These are phyloP conservation scores for Cercospora sojina DNA, from an alignment of 2,329 filamentous ascomycete genomes.

Conservation along the genomic window DNA sequence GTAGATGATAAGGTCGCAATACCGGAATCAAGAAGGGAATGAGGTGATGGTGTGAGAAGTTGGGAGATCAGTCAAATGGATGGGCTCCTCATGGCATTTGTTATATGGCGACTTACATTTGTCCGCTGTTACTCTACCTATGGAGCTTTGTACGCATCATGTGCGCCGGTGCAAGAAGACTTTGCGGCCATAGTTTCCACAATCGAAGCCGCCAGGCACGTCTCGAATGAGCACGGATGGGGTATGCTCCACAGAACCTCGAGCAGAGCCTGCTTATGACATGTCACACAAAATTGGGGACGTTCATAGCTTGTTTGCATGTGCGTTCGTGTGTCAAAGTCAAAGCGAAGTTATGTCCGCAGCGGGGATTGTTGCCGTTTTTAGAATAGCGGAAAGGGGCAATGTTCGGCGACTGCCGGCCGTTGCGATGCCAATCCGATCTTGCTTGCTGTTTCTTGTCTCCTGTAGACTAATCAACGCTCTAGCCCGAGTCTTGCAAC, in stretches of 20 bases:
- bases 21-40: background rate
- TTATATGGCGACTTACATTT: background rate
- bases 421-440: too few species aligned
- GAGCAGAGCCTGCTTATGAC: background rate
- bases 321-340: background rate
- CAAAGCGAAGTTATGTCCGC: background rate
- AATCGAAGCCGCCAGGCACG: background rate
- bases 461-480: too few species aligned
- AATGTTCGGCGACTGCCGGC: background rate
- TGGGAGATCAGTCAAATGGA: background rate
- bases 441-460: too few species aligned
- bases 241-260: background rate
- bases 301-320: background rate
- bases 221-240: constrained; percentile 3
- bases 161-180: background rate
- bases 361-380: background rate
- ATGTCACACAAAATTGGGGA: background rate
- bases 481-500: too few species aligned
- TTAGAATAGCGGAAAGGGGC: background rate
- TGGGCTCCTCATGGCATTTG: too few species aligned
- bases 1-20: background rate
- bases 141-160: background rate
- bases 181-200: background rate
- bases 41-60: constrained; percentile 4
- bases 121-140: background rate